Evolutionary conservation across 1,139 yeast genomes (phyloP), one percentile per base, ranked within the genome.

Genomic region (Pichia sp.): DNA sequence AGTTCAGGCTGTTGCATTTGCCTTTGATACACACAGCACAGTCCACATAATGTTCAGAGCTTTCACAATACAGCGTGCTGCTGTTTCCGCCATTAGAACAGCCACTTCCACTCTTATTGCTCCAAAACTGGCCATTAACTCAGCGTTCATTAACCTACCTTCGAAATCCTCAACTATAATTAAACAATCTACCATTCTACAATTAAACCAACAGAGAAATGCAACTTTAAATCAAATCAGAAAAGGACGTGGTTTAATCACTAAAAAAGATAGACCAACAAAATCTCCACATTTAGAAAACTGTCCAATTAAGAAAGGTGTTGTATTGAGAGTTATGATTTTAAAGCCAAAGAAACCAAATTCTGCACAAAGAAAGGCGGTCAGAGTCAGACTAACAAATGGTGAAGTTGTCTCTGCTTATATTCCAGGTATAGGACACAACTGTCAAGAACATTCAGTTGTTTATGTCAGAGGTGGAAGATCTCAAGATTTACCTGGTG

Each of bases 381-480:
- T 95, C 53, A 82, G 97, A 69, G 98, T 93, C 23, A 76, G 96
- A 63, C 72, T 93, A 48, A 78, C 95, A 16, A 91, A 86, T 57
- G 98, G 98, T 26, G 82, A 80, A 52, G 81, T 85, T 39, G 76
- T 91, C 16, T 81, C 94, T 40, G 96, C 96, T 3, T 88, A 89
- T 62, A 91, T 93, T 46, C 96, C 97, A 11, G 99, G 99, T 43
- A 97, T 91, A 60, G 98, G 99, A 20, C 98, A 93, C 64, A 91
- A 91, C 59, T 91, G 94, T 32, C 97, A 91, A 67, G 99, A 93
- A 65, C 99, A 93, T 66, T 87, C 94, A 59, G 94, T 91, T 42
- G 97, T 93, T 2, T 76, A 81, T 43, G 95, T 93, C 2, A 78
- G 98, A 63, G 99, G 99, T 21, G 99, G 98, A 15, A 80, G 96